phyloP scores from a whole-genome alignment of 1,284 basidiomycete species.

The Leccinum angustisporum region DNA sequence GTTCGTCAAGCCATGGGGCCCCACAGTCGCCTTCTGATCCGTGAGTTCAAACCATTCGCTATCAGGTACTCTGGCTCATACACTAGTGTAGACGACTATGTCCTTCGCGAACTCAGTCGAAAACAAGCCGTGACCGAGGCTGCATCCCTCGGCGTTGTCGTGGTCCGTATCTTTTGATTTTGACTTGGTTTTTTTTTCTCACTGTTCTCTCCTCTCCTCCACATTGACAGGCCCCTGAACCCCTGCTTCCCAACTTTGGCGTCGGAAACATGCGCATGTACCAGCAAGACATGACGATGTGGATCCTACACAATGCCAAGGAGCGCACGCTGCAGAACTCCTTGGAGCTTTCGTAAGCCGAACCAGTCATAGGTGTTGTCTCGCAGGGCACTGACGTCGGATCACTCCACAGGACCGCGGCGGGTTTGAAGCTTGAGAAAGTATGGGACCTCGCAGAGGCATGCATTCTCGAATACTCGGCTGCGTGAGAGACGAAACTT shows the following conservation, averaged over 20 bases:
- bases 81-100: conserved; percentile 21
- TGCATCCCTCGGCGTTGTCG: conserved; percentile 9
- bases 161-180: conserved; percentile 14
- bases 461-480: conserved; percentile 30
- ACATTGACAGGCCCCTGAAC: conserved; percentile 33
- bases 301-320: conserved; percentile 30
- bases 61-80: conserved; percentile 1
- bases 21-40: conserved; percentile 31
- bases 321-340: conserved; percentile 35
- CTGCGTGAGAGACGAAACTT: conserved; percentile 17
- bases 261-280: conserved; percentile 32
- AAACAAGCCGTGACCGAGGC: conserved; percentile 16
- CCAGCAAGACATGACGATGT: conserved; percentile 35
- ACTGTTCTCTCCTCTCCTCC: not conserved
- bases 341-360: conserved; percentile 31
- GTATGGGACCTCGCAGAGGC: conserved; percentile 35
- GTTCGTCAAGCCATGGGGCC: conserved; percentile 29
- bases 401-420: conserved; percentile 10
- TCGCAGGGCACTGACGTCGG: conserved; percentile 4
- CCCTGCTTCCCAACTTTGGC: conserved; percentile 38
- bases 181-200: not conserved
- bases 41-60: conserved; percentile 14
- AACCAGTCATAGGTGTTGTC: not conserved
- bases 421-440: conserved; percentile 32
- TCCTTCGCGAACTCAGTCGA: conserved; percentile 22